Evolutionary conservation across 306 rosid genomes (phyloP).

Genomic region (Prunus armeniaca): DNA sequence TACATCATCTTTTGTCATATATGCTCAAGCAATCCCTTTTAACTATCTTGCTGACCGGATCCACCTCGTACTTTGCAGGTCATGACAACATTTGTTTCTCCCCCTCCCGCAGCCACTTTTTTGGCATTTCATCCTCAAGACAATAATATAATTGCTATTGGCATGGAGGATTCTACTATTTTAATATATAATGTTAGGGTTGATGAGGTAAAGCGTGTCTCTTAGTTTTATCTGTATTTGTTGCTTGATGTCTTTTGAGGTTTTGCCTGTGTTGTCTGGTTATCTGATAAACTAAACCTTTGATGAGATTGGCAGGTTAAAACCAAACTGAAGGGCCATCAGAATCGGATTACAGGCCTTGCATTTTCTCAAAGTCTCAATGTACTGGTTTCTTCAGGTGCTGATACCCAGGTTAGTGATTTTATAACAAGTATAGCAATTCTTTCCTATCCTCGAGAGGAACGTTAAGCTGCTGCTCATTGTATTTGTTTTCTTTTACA

Average conservation of each 20-base stretch:
- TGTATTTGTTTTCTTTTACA: background rate
- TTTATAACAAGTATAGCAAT: background rate
- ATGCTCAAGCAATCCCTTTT: background rate
- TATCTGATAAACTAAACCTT: constrained; percentile 6
- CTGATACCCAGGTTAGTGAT: constrained; percentile 39
- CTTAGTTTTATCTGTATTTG: background rate
- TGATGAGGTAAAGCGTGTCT: constrained; percentile 32
- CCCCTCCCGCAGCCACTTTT: constrained; percentile 48
- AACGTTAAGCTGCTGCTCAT: background rate
- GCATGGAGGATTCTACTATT: constrained; percentile 50
- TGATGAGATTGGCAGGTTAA: constrained; percentile 30
- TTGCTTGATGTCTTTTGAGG: background rate
- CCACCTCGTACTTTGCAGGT: constrained; percentile 25
- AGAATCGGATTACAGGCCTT: constrained; percentile 46
- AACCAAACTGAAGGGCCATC: constrained; percentile 45
- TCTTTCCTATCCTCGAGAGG: background rate
- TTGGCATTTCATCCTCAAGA: constrained; percentile 52
- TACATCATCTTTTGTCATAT: background rate
- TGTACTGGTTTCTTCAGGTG: constrained; percentile 42
- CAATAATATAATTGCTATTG: constrained; percentile 45
- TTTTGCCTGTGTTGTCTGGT: background rate
- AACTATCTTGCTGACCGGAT: background rate
- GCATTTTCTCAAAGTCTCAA: constrained; percentile 41
- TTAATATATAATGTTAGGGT: constrained; percentile 46
- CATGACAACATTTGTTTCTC: constrained; percentile 45